Evolutionary conservation across 495 filamentous ascomycete species (phyloP).

Genomic region (Annulohypoxylon nitens): DNA sequence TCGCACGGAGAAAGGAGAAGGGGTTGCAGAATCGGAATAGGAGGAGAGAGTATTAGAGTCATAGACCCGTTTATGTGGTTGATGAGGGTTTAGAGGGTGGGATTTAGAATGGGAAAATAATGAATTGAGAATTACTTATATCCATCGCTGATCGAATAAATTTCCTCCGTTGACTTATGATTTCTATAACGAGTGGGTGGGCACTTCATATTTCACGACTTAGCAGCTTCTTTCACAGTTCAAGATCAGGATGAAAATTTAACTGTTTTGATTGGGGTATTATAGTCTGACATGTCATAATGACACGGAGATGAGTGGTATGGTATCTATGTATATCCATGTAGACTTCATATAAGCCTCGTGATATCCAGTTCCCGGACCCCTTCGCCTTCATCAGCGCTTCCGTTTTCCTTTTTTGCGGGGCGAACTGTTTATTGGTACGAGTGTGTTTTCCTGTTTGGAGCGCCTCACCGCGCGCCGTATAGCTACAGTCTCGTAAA

Average conservation of each 20-base stretch:
- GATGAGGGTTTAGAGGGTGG: background rate
- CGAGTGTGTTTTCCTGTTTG: background rate
- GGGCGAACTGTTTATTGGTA: background rate
- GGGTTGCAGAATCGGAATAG: conserved; percentile 74
- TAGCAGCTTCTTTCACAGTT: background rate
- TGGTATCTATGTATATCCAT: too few species aligned
- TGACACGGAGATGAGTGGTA: background rate
- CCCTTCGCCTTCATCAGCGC: background rate
- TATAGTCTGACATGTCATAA: background rate
- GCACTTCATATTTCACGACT: too few species aligned
- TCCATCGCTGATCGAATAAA: too few species aligned
- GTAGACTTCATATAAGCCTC: too few species aligned
- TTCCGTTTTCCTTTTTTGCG: background rate
- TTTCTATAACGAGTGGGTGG: too few species aligned
- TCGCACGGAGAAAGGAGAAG: conserved; percentile 82
- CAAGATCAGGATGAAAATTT: background rate
- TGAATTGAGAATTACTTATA: background rate
- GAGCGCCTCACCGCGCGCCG: background rate
- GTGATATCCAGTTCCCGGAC: too few species aligned
- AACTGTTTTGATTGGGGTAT: conserved; percentile 6
- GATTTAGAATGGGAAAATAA: background rate
- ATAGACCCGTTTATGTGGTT: background rate
- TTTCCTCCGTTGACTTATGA: too few species aligned
- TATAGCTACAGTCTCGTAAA: background rate
- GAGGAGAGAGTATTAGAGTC: conserved; percentile 68